Conservation (phyloP, 805 yeast genomes). For the Wickerhamomyces sydowiorum region DNA sequence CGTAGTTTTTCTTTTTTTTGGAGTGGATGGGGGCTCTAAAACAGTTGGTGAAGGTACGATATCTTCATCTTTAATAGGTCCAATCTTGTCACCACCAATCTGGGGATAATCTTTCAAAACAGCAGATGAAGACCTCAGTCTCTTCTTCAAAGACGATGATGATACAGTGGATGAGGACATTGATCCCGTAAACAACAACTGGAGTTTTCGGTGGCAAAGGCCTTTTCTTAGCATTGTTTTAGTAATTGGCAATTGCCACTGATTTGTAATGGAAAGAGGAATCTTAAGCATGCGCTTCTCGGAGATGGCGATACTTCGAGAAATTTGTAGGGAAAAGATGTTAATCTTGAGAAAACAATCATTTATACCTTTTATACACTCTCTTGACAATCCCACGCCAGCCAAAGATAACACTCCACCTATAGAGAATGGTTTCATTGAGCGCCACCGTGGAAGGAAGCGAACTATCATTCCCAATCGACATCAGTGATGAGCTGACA, state of each 20-base stretch:
- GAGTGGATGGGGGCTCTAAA: conserved; percentile 2
- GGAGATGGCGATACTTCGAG: background rate
- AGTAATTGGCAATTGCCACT: conserved; percentile 1
- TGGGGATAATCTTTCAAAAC: background rate
- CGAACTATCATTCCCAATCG: conserved; percentile 33
- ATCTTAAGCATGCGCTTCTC: background rate
- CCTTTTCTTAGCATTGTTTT: background rate
- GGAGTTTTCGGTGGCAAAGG: too few species aligned
- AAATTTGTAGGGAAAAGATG: background rate
- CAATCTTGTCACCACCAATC: background rate
- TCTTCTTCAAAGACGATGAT: background rate
- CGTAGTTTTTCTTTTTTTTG: conserved; percentile 4
- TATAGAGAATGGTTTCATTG: conserved; percentile 11
- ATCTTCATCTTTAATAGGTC: background rate
- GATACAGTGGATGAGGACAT: background rate
- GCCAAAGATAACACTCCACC: too few species aligned
- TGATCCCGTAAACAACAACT: too few species aligned
- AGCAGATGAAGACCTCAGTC: background rate
- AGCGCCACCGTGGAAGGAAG: conserved; percentile 14
- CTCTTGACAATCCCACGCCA: too few species aligned
- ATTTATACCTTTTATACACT: too few species aligned
- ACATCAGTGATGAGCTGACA: conserved; percentile 58
- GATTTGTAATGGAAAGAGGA: conserved; percentile 3
- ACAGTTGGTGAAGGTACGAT: conserved; percentile 8
- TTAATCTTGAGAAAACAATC: too few species aligned